These are phyloP conservation scores for Colletotrichum graminicola DNA, from an alignment of 2,329 filamentous ascomycete species.

Conservation along the genomic window DNA sequence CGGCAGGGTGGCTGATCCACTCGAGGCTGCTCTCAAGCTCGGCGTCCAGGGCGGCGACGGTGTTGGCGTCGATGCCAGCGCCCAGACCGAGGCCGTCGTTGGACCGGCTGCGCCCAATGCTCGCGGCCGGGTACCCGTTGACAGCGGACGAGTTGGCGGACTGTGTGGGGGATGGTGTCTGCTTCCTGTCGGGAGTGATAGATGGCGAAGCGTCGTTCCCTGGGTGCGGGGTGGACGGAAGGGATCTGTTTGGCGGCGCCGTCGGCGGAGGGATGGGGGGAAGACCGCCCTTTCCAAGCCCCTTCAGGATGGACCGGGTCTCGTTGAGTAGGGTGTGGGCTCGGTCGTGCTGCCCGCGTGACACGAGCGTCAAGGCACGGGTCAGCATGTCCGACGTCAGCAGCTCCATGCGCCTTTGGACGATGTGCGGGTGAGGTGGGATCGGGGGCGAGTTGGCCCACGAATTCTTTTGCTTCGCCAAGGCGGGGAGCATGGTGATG, in stretches of 20 bases:
- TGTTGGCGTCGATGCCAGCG: slow-evolving; percentile 84
- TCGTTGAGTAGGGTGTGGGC: slow-evolving; percentile 93
- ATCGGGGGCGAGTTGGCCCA: slow-evolving; percentile 82
- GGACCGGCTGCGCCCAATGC: slow-evolving; percentile 65
- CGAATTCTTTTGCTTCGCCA: slow-evolving; percentile 72
- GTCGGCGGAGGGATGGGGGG: slow-evolving; percentile 83
- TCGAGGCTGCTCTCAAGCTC: slow-evolving; percentile 92
- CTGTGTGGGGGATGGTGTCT: slow-evolving; percentile 55
- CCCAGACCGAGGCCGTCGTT: slow-evolving; percentile 69
- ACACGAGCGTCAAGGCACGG: slow-evolving; percentile 89
- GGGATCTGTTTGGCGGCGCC: slow-evolving; percentile 50
- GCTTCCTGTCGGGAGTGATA: slow-evolving; percentile 58
- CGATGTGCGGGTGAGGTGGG: slow-evolving; percentile 92
- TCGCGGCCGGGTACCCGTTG: slow-evolving; percentile 57
- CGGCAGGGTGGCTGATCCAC: slow-evolving; percentile 97
- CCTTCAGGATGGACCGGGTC: slow-evolving; percentile 94
- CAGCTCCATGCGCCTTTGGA: slow-evolving; percentile 97
- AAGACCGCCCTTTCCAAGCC: slow-evolving; percentile 92
- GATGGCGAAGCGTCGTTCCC: slow-evolving; percentile 63
- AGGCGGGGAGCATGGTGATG: slow-evolving; percentile 91
- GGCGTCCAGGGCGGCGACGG: slow-evolving; percentile 87
- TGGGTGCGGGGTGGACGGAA: slow-evolving; percentile 53
- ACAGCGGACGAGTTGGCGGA: slow-evolving; percentile 63
- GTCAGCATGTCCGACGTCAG: slow-evolving; percentile 98
- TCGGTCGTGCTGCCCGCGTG: slow-evolving; percentile 91